Evolutionary conservation across 768 basidiomycete species (phyloP).

Genomic region (Tulasnella sp.): DNA sequence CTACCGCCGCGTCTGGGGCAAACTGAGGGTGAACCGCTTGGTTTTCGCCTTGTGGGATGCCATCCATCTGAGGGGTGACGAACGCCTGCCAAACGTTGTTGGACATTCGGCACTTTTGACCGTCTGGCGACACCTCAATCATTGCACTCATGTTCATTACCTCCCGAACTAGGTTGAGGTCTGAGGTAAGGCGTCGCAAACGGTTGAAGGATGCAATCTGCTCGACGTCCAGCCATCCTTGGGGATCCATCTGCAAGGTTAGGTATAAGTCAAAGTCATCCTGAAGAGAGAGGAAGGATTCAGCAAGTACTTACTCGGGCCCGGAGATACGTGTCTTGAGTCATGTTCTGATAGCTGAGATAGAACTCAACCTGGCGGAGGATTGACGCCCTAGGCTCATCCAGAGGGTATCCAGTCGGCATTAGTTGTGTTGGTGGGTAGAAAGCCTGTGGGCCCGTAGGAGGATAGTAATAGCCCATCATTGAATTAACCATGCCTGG

Average conservation of each 20-base stretch:
- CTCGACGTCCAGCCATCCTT: conserved; percentile 80
- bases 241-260: conserved; percentile 71
- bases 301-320: conserved; percentile 54
- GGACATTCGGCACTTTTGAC: conserved; percentile 65
- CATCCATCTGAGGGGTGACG: conserved; percentile 46
- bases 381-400: conserved; percentile 24
- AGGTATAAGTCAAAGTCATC: background rate
- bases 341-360: conserved; percentile 84
- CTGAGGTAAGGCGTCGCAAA: conserved; percentile 60
- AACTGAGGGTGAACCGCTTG: background rate
- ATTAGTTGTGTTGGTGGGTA: conserved; percentile 17
- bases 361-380: conserved; percentile 78
- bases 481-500: background rate
- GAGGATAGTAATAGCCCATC: background rate
- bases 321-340: conserved; percentile 78
- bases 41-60: background rate
- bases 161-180: conserved; percentile 58
- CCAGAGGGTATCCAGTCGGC: background rate
- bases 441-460: background rate
- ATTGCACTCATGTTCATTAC: conserved; percentile 62
- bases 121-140: conserved; percentile 57
- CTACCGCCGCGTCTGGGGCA: background rate
- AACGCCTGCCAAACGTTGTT: conserved; percentile 57
- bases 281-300: conserved; percentile 20
- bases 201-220: conserved; percentile 87